Evolutionary conservation across 2,329 filamentous ascomycete genomes (phyloP).

Genomic region (Alternaria rosae): DNA sequence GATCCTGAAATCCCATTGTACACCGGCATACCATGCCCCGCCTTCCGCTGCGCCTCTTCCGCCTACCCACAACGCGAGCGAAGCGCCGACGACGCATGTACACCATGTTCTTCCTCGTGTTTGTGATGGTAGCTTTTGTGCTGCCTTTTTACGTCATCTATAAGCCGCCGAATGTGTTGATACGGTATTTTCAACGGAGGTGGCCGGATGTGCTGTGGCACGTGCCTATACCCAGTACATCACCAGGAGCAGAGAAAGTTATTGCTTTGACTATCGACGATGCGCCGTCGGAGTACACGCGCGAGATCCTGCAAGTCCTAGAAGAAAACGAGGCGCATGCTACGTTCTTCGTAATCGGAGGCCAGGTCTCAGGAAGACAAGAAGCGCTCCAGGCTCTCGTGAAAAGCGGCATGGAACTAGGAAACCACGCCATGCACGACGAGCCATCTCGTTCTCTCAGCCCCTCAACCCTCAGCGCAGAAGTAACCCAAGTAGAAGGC

Average conservation of each 20-base stretch:
- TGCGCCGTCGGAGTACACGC: slow-evolving; percentile 76
- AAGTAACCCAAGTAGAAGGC: slow-evolving; percentile 71
- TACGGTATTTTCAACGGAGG: slow-evolving; percentile 72
- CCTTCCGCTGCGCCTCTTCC: slow-evolving; percentile 40
- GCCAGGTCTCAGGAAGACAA: slow-evolving; percentile 68
- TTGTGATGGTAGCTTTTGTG: slow-evolving; percentile 37
- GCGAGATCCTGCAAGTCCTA: slow-evolving; percentile 74
- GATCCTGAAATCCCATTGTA: neutral
- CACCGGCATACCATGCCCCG: slow-evolving; percentile 34
- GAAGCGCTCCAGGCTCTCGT: slow-evolving; percentile 60
- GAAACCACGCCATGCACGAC: slow-evolving; percentile 89
- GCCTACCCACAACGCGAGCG: slow-evolving; percentile 47
- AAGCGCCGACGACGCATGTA: slow-evolving; percentile 48
- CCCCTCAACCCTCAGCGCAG: slow-evolving; percentile 64
- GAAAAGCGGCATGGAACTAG: slow-evolving; percentile 67
- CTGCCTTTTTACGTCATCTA: slow-evolving; percentile 71
- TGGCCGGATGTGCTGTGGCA: slow-evolving; percentile 85
- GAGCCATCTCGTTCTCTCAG: slow-evolving; percentile 73
- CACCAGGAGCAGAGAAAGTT: slow-evolving; percentile 61
- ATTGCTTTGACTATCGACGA: slow-evolving; percentile 89
- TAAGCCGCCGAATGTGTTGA: slow-evolving; percentile 77
- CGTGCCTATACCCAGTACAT: slow-evolving; percentile 55
- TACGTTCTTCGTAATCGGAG: slow-evolving; percentile 89
- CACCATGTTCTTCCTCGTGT: slow-evolving; percentile 46
- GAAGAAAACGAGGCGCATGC: slow-evolving; percentile 70